A percentile compares a stretch with the other conserved stretches of the same genome.
These are phyloP conservation scores for Macrolepiota fuliginosa DNA, from an alignment of 768 basidiomycete genomes.

Conservation along the genomic window DNA sequence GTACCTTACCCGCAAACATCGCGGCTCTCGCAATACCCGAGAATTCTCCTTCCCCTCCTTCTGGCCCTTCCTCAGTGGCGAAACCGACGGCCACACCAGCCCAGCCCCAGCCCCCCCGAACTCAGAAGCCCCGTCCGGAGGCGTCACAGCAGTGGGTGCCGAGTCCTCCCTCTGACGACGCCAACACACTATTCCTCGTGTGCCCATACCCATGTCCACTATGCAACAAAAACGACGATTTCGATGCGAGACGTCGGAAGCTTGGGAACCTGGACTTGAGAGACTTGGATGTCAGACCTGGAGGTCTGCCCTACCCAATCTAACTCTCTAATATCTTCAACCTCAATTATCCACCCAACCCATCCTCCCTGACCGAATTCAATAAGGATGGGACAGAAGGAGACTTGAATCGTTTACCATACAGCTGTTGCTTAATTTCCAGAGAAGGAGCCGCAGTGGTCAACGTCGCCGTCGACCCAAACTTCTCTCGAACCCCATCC, in stretches of 20 bases:
- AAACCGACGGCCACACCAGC: no score
- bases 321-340: slow-evolving; percentile 18
- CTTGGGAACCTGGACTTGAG: slow-evolving; percentile 43
- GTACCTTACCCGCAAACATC: no score
- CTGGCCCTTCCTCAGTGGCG: no score
- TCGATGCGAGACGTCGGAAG: slow-evolving; percentile 45
- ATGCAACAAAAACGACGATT: no score
- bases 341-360: no score
- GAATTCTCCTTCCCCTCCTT: slow-evolving; percentile 11
- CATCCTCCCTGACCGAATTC: slow-evolving; percentile 1
- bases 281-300: no score
- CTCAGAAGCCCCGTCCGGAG: no score
- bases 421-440: not conserved
- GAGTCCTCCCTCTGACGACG: slow-evolving; percentile 55
- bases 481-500: slow-evolving; percentile 1
- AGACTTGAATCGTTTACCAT: slow-evolving; percentile 10
- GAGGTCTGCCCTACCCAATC: slow-evolving; percentile 40
- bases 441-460: not conserved
- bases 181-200: slow-evolving; percentile 58
- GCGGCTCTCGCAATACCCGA: slow-evolving; percentile 57
- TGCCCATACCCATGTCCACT: no score
- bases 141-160: no score
- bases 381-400: slow-evolving; percentile 9
- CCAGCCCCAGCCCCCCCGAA: slow-evolving; percentile 19
- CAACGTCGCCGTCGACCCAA: not conserved